Evolutionary conservation across 139 green algal species (phyloP).

Genomic region (Raphidocelis subcapitata): DNA sequence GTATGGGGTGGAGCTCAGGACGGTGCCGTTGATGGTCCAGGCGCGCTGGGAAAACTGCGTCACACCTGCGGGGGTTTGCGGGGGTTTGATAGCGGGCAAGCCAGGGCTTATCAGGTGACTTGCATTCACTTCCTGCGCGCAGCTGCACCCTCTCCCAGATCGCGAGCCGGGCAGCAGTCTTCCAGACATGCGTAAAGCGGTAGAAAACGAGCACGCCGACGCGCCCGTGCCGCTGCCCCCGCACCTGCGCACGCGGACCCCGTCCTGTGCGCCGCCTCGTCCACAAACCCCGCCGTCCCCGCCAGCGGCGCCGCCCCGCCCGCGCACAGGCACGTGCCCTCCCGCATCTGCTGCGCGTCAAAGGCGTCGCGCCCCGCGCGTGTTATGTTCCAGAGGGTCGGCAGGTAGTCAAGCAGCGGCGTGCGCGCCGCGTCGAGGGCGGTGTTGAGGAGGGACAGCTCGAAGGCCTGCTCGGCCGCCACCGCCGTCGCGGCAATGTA

Average conservation of each 20-base stretch:
- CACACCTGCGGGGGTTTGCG: conserved; percentile 14
- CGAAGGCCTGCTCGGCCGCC: conserved; percentile 51
- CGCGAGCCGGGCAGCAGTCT: neutral
- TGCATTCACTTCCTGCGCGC: neutral
- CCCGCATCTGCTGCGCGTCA: conserved; percentile 27
- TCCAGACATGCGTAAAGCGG: too few species aligned
- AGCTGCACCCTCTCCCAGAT: neutral
- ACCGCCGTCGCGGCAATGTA: conserved; percentile 49
- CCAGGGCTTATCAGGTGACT: neutral
- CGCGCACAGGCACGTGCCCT: conserved; percentile 20
- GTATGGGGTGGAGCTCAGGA: neutral
- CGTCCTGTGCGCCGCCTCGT: neutral
- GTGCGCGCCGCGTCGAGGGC: neutral
- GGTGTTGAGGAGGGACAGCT: conserved; percentile 42
- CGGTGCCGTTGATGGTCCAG: conserved; percentile 5
- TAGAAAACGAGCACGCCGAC: too few species aligned
- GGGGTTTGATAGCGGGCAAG: neutral
- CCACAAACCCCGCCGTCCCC: conserved; percentile 9
- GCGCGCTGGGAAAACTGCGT: neutral
- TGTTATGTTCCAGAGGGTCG: conserved; percentile 9
- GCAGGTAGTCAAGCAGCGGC: conserved; percentile 9
- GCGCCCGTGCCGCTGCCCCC: too few species aligned
- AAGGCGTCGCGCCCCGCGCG: conserved; percentile 15
- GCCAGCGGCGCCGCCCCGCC: neutral
- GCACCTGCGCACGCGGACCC: conserved; percentile 16